Evolutionary conservation across 2,329 filamentous ascomycete species (phyloP), one percentile per base, ranked within the genome.

Genomic region (Huntiella savannae): DNA sequence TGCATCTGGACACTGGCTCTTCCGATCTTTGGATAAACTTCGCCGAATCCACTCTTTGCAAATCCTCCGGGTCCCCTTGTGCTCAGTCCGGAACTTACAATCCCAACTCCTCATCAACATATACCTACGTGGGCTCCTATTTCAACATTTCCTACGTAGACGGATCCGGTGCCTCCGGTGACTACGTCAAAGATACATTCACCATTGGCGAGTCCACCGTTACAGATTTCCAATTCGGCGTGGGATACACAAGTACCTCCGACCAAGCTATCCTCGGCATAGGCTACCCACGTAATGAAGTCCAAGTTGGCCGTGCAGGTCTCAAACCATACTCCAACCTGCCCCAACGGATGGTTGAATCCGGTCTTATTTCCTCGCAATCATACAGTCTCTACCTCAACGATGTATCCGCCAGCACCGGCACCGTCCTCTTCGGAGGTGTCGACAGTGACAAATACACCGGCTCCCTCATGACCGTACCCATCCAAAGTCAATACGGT

Each of bases 101-200:
- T 38, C 70, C 81, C 36, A 79, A 82, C 57, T 61, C 67, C 1
- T 93, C 85, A 0, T 84, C 81, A 2, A 82, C 84, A 2, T 88
- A 87, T 60, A 56, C 69, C 33, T 85, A 78, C 57, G 61, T 93
- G 46, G 77, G 76, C 52, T 77, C 73, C 56, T 68, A 76, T 50
- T 94, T 95, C 65, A 87, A 88, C 62, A 93, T 94, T 52, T 77
- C 77, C 1, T 94, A 94, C 53, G 79, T 82, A 36, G 86, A 94
- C 60, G 82, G 82, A 40, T 82, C 82, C 0, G 75, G 77, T 4
- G 82, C 85, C 0, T 59, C 64, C 1, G 86, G 87, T 33, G 82
- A 91, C 60, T 94, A 93, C 58, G 82, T 75, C 2, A 77, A 72
- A 4, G 87, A 95, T 56, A 79, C 69, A 0, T 63, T 93, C 48